These are phyloP conservation scores for Colletotrichum sp. DNA, from an alignment of 2,329 filamentous ascomycete species.

Conservation along the genomic window DNA sequence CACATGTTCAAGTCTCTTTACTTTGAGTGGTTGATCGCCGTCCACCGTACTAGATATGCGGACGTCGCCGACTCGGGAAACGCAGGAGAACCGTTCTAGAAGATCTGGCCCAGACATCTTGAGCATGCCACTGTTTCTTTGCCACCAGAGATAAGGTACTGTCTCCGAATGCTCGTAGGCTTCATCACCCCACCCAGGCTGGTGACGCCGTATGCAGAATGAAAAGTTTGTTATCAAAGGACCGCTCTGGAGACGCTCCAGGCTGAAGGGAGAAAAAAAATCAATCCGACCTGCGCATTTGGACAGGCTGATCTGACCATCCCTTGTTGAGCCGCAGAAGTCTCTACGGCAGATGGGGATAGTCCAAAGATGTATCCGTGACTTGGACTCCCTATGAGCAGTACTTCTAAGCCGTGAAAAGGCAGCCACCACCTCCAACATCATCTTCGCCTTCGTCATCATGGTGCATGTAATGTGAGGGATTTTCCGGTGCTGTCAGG, in stretches of 20 bases:
- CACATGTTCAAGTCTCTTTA: background rate
- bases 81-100: conserved; percentile 14
- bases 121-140: background rate
- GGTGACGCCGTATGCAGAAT: background rate
- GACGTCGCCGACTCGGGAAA: conserved; percentile 1
- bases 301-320: background rate
- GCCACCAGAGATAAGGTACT: background rate
- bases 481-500: conserved; percentile 4
- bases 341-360: background rate
- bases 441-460: conserved; percentile 3
- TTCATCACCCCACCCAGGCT: background rate
- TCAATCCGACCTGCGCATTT: background rate
- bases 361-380: background rate
- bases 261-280: background rate
- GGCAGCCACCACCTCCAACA: background rate
- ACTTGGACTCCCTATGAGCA: background rate
- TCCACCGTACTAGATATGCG: background rate
- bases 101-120: background rate
- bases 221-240: background rate
- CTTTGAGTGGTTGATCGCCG: background rate
- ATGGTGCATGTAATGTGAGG: conserved; percentile 7
- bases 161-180: background rate
- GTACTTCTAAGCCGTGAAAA: background rate
- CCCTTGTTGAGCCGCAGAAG: conserved; percentile 7
- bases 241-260: background rate